Conservation (phyloP, 371 early-diverging fungal genomes). For the Capillidium heterosporum region DNA sequence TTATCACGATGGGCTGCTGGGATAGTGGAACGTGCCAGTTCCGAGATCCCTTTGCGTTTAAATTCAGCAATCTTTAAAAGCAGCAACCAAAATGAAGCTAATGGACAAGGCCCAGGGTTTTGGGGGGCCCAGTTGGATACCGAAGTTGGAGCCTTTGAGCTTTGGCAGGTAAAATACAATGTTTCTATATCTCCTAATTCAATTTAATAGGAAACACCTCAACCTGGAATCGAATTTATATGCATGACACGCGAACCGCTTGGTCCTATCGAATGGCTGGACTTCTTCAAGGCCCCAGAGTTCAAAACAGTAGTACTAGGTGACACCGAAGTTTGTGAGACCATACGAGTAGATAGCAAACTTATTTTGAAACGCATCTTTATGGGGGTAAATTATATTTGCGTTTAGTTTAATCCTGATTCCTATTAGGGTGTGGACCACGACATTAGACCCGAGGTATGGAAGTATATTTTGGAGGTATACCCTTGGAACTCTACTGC, state of each 20-base stretch:
- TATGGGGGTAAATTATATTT: slow-evolving; percentile 18
- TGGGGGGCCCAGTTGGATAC: slow-evolving; percentile 13
- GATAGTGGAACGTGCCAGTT: slow-evolving; percentile 4
- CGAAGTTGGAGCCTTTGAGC: slow-evolving; percentile 39
- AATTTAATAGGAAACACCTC: neutral
- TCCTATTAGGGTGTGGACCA: slow-evolving; percentile 39
- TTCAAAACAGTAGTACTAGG: slow-evolving; percentile 11
- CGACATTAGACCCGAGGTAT: slow-evolving; percentile 69
- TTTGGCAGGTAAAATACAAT: slow-evolving; percentile 21
- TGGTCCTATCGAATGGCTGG: slow-evolving; percentile 57
- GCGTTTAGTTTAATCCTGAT: neutral
- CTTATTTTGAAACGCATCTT: slow-evolving; percentile 46
- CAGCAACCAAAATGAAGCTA: neutral
- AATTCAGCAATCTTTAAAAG: neutral
- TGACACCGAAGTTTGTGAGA: neutral
- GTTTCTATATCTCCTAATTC: neutral
- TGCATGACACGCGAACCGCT: slow-evolving; percentile 32
- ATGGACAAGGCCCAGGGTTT: neutral
- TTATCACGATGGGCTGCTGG: slow-evolving; percentile 4
- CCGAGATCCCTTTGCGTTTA: neutral
- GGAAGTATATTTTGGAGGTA: slow-evolving; percentile 72
- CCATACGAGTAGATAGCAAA: slow-evolving; percentile 21
- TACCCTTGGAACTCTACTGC: slow-evolving; percentile 74
- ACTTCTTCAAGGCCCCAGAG: slow-evolving; percentile 33
- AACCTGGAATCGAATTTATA: slow-evolving; percentile 5